These are phyloP conservation scores for Aspergillus heteromorphus DNA, from an alignment of 495 filamentous ascomycete genomes.

Conservation along the genomic window DNA sequence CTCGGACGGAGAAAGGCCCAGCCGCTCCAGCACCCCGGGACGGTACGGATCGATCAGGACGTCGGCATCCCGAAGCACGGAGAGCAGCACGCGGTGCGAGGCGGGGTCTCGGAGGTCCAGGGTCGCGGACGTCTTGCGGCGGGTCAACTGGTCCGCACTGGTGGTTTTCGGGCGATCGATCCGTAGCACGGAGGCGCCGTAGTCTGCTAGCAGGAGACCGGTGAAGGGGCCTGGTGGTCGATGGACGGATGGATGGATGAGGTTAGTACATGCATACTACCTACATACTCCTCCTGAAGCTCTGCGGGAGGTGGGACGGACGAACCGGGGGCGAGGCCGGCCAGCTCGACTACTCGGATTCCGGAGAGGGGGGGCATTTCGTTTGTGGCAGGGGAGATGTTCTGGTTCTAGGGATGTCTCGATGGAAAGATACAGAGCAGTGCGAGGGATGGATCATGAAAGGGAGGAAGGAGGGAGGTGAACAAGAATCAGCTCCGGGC, in stretches of 20 bases:
- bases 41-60: slow-evolving; percentile 91
- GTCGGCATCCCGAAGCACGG: slow-evolving; percentile 59
- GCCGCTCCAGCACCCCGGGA: slow-evolving; percentile 80
- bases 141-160: slow-evolving; percentile 61
- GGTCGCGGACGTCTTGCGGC: slow-evolving; percentile 71
- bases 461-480: no score
- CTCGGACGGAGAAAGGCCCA: slow-evolving; percentile 62
- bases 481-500: no score
- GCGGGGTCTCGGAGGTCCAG: slow-evolving; percentile 66
- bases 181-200: slow-evolving; percentile 80
- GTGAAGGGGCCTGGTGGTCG: slow-evolving; percentile 69
- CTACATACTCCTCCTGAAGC: no score
- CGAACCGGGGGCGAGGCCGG: slow-evolving; percentile 78
- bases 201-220: slow-evolving; percentile 82
- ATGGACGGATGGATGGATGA: slow-evolving; percentile 5
- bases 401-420: not conserved
- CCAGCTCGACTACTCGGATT: slow-evolving; percentile 82
- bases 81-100: slow-evolving; percentile 59
- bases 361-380: slow-evolving; percentile 55
- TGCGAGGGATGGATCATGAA: no score
- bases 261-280: no score
- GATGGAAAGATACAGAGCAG: not conserved
- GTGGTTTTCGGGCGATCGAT: slow-evolving; percentile 61
- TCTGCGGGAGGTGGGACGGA: not conserved
- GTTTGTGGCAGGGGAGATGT: not conserved